Percentiles rank a stretch among this genome's conserved stretches.
These are phyloP conservation scores for Lentinula raphanica DNA, from an alignment of 768 basidiomycete genomes.

Conservation along the genomic window DNA sequence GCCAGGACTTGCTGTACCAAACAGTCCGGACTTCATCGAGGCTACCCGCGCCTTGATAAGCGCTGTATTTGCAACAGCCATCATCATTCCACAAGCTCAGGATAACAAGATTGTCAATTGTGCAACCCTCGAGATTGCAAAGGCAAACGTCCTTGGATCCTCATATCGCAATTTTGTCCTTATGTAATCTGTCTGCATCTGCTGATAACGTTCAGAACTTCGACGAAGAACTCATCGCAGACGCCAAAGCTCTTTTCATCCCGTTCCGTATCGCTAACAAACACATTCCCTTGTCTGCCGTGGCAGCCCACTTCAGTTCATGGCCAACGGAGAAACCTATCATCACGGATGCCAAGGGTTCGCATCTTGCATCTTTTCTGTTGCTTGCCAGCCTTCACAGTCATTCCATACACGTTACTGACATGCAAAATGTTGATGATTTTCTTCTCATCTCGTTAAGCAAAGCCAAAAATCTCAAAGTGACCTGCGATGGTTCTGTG, in stretches of 20 bases:
- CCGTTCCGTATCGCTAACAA: slow-evolving; percentile 54
- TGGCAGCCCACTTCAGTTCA: slow-evolving; percentile 82
- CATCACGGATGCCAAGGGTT: slow-evolving; percentile 87
- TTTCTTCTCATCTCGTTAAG: slow-evolving; percentile 86
- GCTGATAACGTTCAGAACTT: slow-evolving; percentile 56
- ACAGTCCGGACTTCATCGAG: slow-evolving; percentile 55
- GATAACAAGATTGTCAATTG: slow-evolving; percentile 62
- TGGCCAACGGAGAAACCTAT: slow-evolving; percentile 94
- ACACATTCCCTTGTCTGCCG: slow-evolving; percentile 58
- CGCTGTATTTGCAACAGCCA: slow-evolving; percentile 83
- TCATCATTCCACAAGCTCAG: slow-evolving; percentile 71
- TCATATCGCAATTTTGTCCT: slow-evolving; percentile 89
- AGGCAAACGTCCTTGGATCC: slow-evolving; percentile 51
- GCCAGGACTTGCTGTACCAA: slow-evolving; percentile 55
- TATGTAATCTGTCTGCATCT: slow-evolving; percentile 71
- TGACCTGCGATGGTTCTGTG: slow-evolving; percentile 93
- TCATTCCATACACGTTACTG: slow-evolving; percentile 85
- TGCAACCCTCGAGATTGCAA: slow-evolving; percentile 62
- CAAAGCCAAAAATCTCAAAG: slow-evolving; percentile 90
- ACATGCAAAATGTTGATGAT: slow-evolving; percentile 83
- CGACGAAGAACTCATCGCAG: slow-evolving; percentile 72
- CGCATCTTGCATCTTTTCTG: slow-evolving; percentile 88
- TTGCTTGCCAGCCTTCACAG: slow-evolving; percentile 88
- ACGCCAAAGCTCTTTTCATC: slow-evolving; percentile 83
- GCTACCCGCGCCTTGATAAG: slow-evolving; percentile 80